Base-by-base conservation (phyloP, 1,139 yeast species). In the Yamadazyma triangularis region DNA sequence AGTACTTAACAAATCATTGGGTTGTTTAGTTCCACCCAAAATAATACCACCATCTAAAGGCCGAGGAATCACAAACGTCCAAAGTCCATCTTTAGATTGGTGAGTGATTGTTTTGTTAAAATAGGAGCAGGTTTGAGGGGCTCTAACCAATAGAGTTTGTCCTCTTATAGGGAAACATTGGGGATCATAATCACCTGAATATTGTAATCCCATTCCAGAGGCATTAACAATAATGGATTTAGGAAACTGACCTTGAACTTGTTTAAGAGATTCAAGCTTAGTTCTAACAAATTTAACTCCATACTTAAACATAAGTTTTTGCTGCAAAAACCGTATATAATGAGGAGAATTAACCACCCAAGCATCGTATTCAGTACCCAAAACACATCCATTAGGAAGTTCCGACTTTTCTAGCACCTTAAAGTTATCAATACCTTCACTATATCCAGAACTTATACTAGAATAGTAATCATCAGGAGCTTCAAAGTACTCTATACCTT, bases 11-110 rank as follows among this genome's bases (percentile, higher is more conserved):
- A 40, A 38, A 27, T 70, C 76, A 16, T 58, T 47, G 2, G 61
- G 45, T 40, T 77, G 82, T 42, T 81, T 81, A 0, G 88, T 80
- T 4, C 89, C 91, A 3, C 93, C 93, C 5, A 83, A 51, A 27
- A 83, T 78, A 9, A 77, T 56, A 1, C 86, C 87, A 4, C 87
- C 87, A 45, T 75, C 44, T 10, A 54, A 35, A 45, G 65, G 86
- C 41, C 89, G 60, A n/a, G 80, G 77, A 29, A 82, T 77, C 4
- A 70, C 69, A 50, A 80, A 81, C 0, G 80, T 73, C 88, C 87
- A 81, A 6, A 53, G 42, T 0, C 82, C 83, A 35, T 73, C 70
- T 19, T 59, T 57, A 32, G 64, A 60, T 49, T 79, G 87, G 38
- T 75, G 75, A 0, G 89, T 81, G 4, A 78, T 56, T 0, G 88